Percentiles rank a stretch among this genome's conserved stretches.
Evolutionary conservation across 176 grass and related monocot species (phyloP).

Genomic region (Oropetium thomaeum): DNA sequence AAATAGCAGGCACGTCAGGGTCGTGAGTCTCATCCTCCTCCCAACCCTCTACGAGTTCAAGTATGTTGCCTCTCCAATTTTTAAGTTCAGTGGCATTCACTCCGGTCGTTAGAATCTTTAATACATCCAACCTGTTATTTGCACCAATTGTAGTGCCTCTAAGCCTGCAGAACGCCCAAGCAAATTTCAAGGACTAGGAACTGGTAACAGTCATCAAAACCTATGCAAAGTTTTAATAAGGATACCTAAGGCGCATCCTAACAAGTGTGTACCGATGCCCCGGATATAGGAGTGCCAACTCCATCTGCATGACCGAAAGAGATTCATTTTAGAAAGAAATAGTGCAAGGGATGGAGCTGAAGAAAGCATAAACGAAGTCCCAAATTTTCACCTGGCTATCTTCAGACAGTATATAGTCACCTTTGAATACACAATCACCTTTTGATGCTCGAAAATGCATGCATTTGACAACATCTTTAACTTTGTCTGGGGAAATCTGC

Average conservation of each 20-base stretch:
- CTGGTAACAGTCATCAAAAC: not conserved
- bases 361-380: slow-evolving; percentile 2
- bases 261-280: slow-evolving; percentile 70
- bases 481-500: slow-evolving; percentile 82
- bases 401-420: slow-evolving; percentile 66
- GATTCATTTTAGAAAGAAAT: slow-evolving; percentile 11
- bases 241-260: slow-evolving; percentile 82
- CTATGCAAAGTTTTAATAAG: not conserved
- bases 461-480: slow-evolving; percentile 91
- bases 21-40: slow-evolving; percentile 91
- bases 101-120: slow-evolving; percentile 87
- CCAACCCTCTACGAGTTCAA: slow-evolving; percentile 78
- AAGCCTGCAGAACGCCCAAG: slow-evolving; percentile 46
- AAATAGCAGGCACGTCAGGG: slow-evolving; percentile 82
- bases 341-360: not conserved
- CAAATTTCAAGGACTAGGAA: slow-evolving; percentile 9
- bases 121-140: slow-evolving; percentile 81
- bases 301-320: slow-evolving; percentile 53
- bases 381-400: slow-evolving; percentile 56
- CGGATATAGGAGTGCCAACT: slow-evolving; percentile 77
- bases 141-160: slow-evolving; percentile 78
- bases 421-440: slow-evolving; percentile 83
- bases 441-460: slow-evolving; percentile 92
- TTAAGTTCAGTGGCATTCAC: slow-evolving; percentile 74
- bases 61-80: slow-evolving; percentile 62